These are phyloP conservation scores for Ceratorhiza oryzae-sativae DNA, from an alignment of 1,284 basidiomycete genomes.

Conservation along the genomic window DNA sequence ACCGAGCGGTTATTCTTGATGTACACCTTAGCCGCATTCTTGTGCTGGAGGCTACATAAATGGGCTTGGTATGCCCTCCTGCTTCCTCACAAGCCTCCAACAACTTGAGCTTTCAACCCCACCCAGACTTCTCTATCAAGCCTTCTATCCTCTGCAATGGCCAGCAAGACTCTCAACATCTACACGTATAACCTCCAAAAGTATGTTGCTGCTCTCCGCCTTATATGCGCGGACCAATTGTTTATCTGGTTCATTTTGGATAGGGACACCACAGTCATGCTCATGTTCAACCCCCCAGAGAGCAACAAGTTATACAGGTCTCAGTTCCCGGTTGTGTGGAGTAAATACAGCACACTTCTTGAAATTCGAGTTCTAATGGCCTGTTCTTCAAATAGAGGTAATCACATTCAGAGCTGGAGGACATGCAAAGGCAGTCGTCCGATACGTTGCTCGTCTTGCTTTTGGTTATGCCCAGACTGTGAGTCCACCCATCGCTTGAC, in stretches of 20 bases:
- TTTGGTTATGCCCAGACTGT: slow-evolving; percentile 28
- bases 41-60: too few relatives aligned
- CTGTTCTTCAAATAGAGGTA: not conserved
- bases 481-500: not conserved
- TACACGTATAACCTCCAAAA: slow-evolving; percentile 20
- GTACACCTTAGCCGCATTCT: too few relatives aligned
- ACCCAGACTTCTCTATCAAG: not conserved
- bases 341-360: not conserved
- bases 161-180: slow-evolving; percentile 16
- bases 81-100: not conserved
- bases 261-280: slow-evolving; percentile 20
- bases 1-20: too few relatives aligned
- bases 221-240: not conserved
- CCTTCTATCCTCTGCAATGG: not conserved
- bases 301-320: not conserved
- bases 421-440: slow-evolving; percentile 9
- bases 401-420: slow-evolving; percentile 27
- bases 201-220: not conserved
- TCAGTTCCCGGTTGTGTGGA: slow-evolving; percentile 28
- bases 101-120: not conserved
- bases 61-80: too few relatives aligned
- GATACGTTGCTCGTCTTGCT: slow-evolving; percentile 12
- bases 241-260: not conserved
- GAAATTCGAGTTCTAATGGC: not conserved
- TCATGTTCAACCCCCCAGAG: not conserved